Conservation (phyloP, 371 early-diverging fungal species). For the Mortierella polycephala region DNA sequence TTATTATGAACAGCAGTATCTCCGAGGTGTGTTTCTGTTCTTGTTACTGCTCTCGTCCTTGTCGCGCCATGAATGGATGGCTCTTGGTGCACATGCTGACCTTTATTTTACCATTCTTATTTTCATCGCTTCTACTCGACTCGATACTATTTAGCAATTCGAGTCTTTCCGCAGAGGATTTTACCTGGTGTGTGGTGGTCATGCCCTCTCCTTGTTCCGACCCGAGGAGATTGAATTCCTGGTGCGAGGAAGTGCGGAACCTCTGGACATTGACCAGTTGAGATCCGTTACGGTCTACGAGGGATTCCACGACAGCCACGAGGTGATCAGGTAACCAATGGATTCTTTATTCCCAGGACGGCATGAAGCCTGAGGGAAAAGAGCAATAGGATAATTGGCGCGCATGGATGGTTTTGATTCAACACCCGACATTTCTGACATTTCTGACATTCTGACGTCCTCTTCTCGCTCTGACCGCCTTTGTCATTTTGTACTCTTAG, state of each 20-base stretch:
- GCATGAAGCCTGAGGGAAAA: neutral
- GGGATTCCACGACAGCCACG: slow-evolving; percentile 73
- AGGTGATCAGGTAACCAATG: slow-evolving; percentile 58
- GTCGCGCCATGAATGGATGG: too few relatives aligned
- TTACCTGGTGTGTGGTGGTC: slow-evolving; percentile 90
- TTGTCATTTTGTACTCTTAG: slow-evolving; percentile 16
- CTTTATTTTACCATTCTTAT: neutral
- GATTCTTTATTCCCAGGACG: neutral
- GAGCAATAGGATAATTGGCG: slow-evolving; percentile 7
- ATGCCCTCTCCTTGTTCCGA: slow-evolving; percentile 89
- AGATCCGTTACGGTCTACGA: slow-evolving; percentile 85
- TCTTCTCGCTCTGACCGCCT: neutral
- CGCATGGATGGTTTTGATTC: neutral
- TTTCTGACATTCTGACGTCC: neutral
- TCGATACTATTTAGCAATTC: slow-evolving; percentile 76
- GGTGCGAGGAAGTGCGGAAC: slow-evolving; percentile 91
- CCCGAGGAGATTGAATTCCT: slow-evolving; percentile 97
- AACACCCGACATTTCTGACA: slow-evolving; percentile 3
- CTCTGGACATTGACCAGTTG: slow-evolving; percentile 83
- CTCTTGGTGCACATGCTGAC: neutral
- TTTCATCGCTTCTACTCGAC: slow-evolving; percentile 2
- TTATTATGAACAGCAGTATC: slow-evolving; percentile 71
- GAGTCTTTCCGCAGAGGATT: slow-evolving; percentile 93
- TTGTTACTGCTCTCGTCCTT: neutral
- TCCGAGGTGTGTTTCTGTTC: slow-evolving; percentile 30